Evolutionary conservation across 2,329 filamentous ascomycete genomes (phyloP).

Genomic region (Emmonsiellopsis sp.): DNA sequence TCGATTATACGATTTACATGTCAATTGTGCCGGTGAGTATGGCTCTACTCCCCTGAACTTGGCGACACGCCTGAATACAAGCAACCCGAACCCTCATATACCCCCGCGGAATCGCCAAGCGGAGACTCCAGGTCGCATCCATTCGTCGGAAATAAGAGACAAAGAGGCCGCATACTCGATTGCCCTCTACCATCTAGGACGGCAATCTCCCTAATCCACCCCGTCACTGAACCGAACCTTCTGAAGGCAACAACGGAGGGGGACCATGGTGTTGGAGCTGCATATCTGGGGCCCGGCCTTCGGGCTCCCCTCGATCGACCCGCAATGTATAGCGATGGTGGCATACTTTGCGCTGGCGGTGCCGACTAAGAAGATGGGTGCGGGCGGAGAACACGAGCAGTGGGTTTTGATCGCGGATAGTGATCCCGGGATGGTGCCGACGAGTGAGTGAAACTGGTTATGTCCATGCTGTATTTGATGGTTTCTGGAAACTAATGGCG

Average conservation of each 20-base stretch:
- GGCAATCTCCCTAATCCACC: not conserved
- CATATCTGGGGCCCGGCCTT: constrained; percentile 89
- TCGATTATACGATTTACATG: too few species aligned
- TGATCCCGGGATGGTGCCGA: constrained; percentile 62
- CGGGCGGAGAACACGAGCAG: constrained; percentile 28
- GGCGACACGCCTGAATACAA: too few species aligned
- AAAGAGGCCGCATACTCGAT: too few species aligned
- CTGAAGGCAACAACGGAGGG: not conserved
- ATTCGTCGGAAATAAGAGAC: too few species aligned
- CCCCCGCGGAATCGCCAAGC: too few species aligned
- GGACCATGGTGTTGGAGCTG: constrained; percentile 57
- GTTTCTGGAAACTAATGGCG: not conserved
- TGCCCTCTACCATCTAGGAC: too few species aligned
- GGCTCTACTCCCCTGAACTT: too few species aligned
- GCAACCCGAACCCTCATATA: too few species aligned
- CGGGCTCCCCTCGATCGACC: constrained; percentile 78
- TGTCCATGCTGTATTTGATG: not conserved
- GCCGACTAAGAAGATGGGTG: constrained; percentile 21
- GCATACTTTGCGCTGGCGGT: constrained; percentile 62
- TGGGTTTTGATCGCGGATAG: constrained; percentile 69
- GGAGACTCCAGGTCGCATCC: too few species aligned
- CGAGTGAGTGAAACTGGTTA: constrained; percentile 44
- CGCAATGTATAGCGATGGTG: constrained; percentile 78
- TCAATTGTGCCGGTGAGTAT: too few species aligned
- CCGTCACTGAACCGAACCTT: too few species aligned